Conservation (phyloP, 345 rosid genomes). For the Eucalyptus marginata region DNA sequence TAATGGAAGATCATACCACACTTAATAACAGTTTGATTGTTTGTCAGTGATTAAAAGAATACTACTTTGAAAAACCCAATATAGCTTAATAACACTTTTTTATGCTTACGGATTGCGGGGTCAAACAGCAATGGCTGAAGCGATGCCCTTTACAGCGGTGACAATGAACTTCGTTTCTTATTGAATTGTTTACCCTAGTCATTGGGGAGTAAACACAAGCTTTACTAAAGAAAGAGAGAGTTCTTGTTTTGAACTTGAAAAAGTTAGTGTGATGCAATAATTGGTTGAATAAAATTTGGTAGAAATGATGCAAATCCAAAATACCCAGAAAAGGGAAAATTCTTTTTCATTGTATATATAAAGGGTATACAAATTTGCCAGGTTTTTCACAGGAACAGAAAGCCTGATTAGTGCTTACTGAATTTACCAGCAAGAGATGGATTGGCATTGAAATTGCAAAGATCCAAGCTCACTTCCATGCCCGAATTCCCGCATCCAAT, state of each 20-base stretch:
- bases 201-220: background rate
- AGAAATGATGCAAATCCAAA: background rate
- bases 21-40: background rate
- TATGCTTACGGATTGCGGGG: background rate
- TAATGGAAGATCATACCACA: background rate
- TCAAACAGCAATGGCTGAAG: background rate
- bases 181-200: background rate
- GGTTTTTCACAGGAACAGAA: background rate
- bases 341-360: background rate
- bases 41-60: background rate
- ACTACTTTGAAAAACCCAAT: background rate
- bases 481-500: constrained; percentile 97
- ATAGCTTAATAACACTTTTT: background rate
- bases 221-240: background rate
- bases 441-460: constrained; percentile 51
- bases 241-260: background rate
- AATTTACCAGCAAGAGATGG: constrained; percentile 71
- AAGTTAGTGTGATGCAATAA: background rate
- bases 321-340: background rate
- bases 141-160: background rate
- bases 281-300: background rate
- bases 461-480: constrained; percentile 88
- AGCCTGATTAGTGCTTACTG: constrained; percentile 30
- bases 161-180: background rate
- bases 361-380: background rate